Evolutionary conservation across 1,139 yeast species (phyloP).

Genomic region (Sugiyamaella japonica): DNA sequence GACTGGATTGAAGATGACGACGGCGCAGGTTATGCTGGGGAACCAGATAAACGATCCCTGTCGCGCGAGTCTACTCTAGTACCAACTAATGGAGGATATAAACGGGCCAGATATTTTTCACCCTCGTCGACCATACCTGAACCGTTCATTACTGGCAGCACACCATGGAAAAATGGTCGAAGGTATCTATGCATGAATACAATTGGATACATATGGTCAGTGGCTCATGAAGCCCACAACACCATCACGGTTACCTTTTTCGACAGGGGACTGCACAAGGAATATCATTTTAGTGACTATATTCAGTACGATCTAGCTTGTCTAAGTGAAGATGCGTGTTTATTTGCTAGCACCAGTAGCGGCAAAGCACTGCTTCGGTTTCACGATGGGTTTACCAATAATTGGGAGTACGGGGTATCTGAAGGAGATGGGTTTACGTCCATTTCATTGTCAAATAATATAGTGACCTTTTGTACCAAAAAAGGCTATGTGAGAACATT

Average conservation of each 20-base stretch:
- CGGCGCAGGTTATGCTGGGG: conserved; percentile 48
- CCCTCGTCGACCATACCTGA: conserved; percentile 12
- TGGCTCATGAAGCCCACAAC: conserved; percentile 59
- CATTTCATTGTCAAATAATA: conserved; percentile 52
- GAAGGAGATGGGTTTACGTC: conserved; percentile 51
- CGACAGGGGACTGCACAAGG: conserved; percentile 75
- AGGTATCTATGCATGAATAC: conserved; percentile 81
- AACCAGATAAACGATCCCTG: conserved; percentile 4
- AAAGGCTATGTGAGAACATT: conserved; percentile 57
- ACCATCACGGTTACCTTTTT: conserved; percentile 85
- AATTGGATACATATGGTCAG: conserved; percentile 81
- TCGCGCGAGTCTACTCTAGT: conserved; percentile 1
- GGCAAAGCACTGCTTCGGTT: conserved; percentile 37
- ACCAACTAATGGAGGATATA: conserved; percentile 1
- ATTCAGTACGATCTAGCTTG: conserved; percentile 73
- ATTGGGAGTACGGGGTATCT: conserved; percentile 46
- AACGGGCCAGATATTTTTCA: conserved; percentile 13
- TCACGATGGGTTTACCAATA: conserved; percentile 38
- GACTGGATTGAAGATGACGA: conserved; percentile 59
- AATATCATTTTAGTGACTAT: conserved; percentile 82
- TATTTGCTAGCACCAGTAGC: conserved; percentile 51
- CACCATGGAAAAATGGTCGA: conserved; percentile 74
- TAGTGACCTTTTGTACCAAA: conserved; percentile 56
- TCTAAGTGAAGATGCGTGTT: conserved; percentile 62
- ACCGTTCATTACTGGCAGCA: conserved; percentile 75